Conservation (phyloP, 2,329 filamentous ascomycete species). For the Cadophora gregata region DNA sequence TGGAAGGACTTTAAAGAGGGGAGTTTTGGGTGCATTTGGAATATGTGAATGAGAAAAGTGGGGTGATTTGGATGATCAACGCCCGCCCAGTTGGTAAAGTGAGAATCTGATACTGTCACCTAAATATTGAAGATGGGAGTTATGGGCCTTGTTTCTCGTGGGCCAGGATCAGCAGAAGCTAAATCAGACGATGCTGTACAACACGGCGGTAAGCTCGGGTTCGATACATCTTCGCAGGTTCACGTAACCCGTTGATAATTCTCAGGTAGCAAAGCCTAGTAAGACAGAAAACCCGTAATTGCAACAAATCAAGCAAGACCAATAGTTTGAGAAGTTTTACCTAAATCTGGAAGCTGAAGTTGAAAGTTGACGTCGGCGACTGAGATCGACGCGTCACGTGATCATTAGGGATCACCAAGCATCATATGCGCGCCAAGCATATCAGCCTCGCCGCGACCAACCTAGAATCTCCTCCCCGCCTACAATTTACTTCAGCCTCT, state of each 20-base stretch:
- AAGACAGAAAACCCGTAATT: no score
- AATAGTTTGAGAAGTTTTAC: no score
- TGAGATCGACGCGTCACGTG: neutral
- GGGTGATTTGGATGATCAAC: neutral
- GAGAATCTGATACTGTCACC: slow-evolving; percentile 1
- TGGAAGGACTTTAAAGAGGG: slow-evolving; percentile 5
- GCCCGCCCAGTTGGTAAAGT: neutral
- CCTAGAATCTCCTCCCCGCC: neutral
- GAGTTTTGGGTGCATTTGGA: slow-evolving; percentile 2
- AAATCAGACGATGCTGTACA: neutral
- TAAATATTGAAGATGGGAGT: neutral
- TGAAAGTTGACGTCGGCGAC: neutral
- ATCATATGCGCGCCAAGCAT: neutral
- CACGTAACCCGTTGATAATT: neutral
- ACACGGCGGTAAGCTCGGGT: neutral
- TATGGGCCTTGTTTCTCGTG: neutral
- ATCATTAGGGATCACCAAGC: neutral
- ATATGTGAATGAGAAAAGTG: slow-evolving; percentile 1
- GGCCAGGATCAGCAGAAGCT: slow-evolving; percentile 11
- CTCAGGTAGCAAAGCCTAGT: no score
- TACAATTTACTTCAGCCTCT: neutral
- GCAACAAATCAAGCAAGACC: no score
- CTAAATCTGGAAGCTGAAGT: neutral
- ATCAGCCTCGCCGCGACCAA: slow-evolving; percentile 10
- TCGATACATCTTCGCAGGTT: neutral